Evolutionary conservation across 345 rosid species (phyloP), one percentile per base, ranked within the genome.

Genomic region (Populus davidiana): DNA sequence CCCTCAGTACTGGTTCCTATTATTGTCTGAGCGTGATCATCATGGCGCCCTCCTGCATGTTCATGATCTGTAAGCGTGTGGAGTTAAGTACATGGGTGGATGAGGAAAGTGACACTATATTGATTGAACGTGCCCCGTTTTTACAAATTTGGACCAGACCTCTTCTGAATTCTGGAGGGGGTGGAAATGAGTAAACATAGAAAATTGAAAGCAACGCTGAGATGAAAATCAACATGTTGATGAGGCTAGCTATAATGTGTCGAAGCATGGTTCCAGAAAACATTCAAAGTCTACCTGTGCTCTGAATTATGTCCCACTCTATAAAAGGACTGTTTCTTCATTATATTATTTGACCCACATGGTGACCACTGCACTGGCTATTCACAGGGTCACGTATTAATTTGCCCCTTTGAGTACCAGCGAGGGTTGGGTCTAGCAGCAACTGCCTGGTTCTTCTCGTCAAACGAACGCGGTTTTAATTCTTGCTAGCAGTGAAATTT

Each of bases 191-290:
- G 23, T 20, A 44, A 62, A 62, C 29, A 41, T 62, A 9, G 69
- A 43, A 74, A 64, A 17, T 65, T 62, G 77, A 63, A n/a, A 27
- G 77, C 54, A 74, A 44, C 77, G 27, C 27, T 31, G 39, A 29
- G 18, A 27, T 4, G 31, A 71, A 50, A 71, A 50, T 33, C 5
- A 33, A 29, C 50, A 36, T 11, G 65, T 35, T 23, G 4, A 16
- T 3, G 18, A 18, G 5, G 11, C 27, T 3, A 21, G 11, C 27
- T 1, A 12, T 39, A 10, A 20, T 39, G 68, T 62, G 49, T 63
- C 59, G 50, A 74, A 27, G 44, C 70, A 31, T 29, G 4, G n/a
- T 21, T 1, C 23, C 74, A 50, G 12, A 39, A 2, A 39, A 25
- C 29, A 59, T 59, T 23, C 29, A 59, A n/a, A 4, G 64, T 23